Base-by-base conservation (phyloP, 331 rosid species). In the Acacia pycnantha region DNA sequence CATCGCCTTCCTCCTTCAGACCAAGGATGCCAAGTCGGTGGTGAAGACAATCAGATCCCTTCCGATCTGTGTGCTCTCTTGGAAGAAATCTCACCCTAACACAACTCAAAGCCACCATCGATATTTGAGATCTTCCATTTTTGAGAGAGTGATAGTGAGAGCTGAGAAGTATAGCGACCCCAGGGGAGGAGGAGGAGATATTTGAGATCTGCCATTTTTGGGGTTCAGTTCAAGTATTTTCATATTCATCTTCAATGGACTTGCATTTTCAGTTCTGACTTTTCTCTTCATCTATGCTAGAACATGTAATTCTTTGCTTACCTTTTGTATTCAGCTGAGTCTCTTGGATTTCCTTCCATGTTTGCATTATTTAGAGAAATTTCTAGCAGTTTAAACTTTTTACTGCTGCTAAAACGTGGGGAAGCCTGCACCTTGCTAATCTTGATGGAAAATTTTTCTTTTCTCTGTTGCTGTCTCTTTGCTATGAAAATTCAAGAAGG, bases 151-250 rank as follows among this genome's bases (percentile, higher is more conserved):
- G 59, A 51, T 18, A 74, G 73, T 54, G 35, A 70, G 73, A 21
- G 81, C 69, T 54, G 29, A 70, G 73, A 21, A 79, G 77, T 74
- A 69, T 41, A 78, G 64, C 71, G 54, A 73, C 80, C 24, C 15
- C 40, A 24, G 51, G 53, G 21, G n/a, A 65, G 73, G 84, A 62
- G 65, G 11, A 76, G 76, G 80, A 78, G 64, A 61, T 87, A 40
- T 73, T 87, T 81, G 70, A 92, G 97, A 89, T 93, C 97, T 91
- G 76, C 88, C 87, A 43, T 85, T 85, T 78, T 79, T 78, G 77
- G n/a, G 65, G 77, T 86, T 77, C 82, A 72, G 65, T 86, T 79
- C 87, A 87, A 94, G 90, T 87, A 83, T 84, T 72, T 62, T 47
- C 70, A 61, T 54, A 86, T 81, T 79, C 79, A 48, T 76, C 79